Evolutionary conservation across 1,284 basidiomycete genomes (phyloP), one percentile per base, ranked within the genome.

Genomic region (Polyporus tsugae): DNA sequence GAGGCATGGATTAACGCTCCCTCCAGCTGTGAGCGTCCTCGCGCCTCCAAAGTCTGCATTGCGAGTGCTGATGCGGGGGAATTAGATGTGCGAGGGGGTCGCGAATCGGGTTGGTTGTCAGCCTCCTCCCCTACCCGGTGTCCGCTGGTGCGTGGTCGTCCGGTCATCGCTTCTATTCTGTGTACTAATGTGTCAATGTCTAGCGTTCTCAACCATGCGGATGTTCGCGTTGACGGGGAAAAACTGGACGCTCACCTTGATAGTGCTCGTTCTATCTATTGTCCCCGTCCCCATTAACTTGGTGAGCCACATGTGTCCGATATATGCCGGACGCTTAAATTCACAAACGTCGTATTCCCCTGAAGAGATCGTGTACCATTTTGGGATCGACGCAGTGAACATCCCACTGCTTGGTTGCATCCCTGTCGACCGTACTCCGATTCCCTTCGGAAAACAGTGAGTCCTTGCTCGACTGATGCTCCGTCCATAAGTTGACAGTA

Each of bases 181-280:
- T 0, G 9, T 7, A 4, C 55, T 57, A 17, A 57, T 2, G 4
- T 11, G 9, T 10, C 1, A 4, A 0, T 6, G 9, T 36, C 35
- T 6, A 58, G 55, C 55, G 0, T 58, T 58, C 33, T 38, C 55
- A 19, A n/a, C 35, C 29, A 58, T 58, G 55, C 33, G 55, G 17
- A 58, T 58, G 55, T 58, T 58, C 55, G 55, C 55, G 55, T 10
- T 58, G 35, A 58, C 55, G 7, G 55, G 55, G 17, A 58, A 58
- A 22, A 58, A 38, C 55, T 38, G 55, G 55, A 1, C 9, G 17
- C 35, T 58, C 4, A 58, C 55, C 5, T 6, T n/a, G 19, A 39
- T 15, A 39, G 53, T 46, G 38, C 36, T 29, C 57, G 36, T 22
- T 35, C 53, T 62, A 6, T 58, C 55, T 9, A 38, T 58, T 5